Base-by-base conservation (phyloP, 129 eudicot genomes). In the Ambrosia artemisiifolia region DNA sequence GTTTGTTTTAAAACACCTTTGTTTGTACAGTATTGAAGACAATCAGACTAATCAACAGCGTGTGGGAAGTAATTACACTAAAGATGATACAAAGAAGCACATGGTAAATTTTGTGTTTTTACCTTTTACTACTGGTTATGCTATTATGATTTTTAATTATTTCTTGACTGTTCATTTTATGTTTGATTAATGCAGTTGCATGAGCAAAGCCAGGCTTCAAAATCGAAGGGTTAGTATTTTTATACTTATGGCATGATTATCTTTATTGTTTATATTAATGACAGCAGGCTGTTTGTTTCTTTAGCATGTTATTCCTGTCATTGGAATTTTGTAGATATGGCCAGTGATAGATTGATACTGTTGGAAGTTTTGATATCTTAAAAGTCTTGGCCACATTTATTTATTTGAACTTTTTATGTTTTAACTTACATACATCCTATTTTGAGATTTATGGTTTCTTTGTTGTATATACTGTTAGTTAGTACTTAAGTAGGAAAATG, bases 141-240 rank as follows among this genome's bases (percentile, higher is more conserved):
- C 70, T 33, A 76, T 13, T 33, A 32, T 46, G 53, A 7, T 75
- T 17, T 40, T 28, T 38, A 38, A 38, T 36, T 18, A 69, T 48
- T 65, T 50, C 48, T 60, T 19, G 61, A 28, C 55, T 17, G 18
- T 54, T 66, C 13, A 56, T 46, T 55, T 56, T 62, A 36, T 77
- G 35, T 65, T 76, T 61, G 54, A 57, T 53, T 74, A 38, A 36
- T 80, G 79, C 89, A 89, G 96, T 36, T 78, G 57, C 49, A 69
- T 76, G 88, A 85, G 77, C 83, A 72, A 49, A 80, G 57, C 75
- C 74, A 69, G 53, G 63, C 76, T 63, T 76, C 88, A 71, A 85
- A 83, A 77, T 11, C 78, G 67, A 90, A 80, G 65, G 96, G 98
- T 93, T 78, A 87, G 91, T 80, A 20, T 73, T 59, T 63, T 63